Evolutionary conservation across 2,329 filamentous ascomycete species (phyloP).

Genomic region (Cadophora malorum): DNA sequence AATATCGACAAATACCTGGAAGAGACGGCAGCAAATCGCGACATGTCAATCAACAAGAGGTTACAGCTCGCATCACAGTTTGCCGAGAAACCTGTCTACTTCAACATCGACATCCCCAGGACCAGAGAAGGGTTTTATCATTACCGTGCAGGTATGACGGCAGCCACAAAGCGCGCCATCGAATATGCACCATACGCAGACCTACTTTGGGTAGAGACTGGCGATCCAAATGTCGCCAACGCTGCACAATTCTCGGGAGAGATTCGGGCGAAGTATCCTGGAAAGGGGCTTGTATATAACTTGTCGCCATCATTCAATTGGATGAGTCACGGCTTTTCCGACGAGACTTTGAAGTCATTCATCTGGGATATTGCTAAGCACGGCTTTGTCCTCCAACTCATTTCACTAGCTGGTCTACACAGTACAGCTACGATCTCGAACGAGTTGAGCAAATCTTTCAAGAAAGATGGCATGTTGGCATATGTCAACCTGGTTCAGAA

Average conservation of each 20-base stretch:
- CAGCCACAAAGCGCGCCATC: constrained; percentile 91
- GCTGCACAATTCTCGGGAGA: constrained; percentile 76
- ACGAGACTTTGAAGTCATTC: constrained; percentile 83
- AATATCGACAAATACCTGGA: constrained; percentile 72
- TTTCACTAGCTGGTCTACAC: constrained; percentile 70
- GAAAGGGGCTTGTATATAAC: constrained; percentile 95
- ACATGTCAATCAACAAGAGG: constrained; percentile 80
- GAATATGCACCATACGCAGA: constrained; percentile 93
- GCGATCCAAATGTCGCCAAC: constrained; percentile 81
- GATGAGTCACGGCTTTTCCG: constrained; percentile 92
- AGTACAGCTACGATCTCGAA: constrained; percentile 68
- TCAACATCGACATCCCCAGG: constrained; percentile 89
- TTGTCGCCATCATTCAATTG: constrained; percentile 97
- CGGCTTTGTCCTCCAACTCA: constrained; percentile 75
- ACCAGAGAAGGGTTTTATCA: constrained; percentile 96
- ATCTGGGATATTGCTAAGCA: constrained; percentile 96
- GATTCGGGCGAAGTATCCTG: constrained; percentile 72
- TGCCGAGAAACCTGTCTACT: constrained; percentile 73
- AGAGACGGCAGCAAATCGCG: constrained; percentile 66
- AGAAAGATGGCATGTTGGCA: constrained; percentile 91
- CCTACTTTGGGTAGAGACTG: constrained; percentile 96
- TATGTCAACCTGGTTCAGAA: constrained; percentile 95
- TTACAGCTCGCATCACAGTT: constrained; percentile 73
- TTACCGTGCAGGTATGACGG: constrained; percentile 81
- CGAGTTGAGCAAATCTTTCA: constrained; percentile 83